Evolutionary conservation across 768 basidiomycete species (phyloP), one percentile per base, ranked within the genome.

Genomic region (Amylocystis lapponica): DNA sequence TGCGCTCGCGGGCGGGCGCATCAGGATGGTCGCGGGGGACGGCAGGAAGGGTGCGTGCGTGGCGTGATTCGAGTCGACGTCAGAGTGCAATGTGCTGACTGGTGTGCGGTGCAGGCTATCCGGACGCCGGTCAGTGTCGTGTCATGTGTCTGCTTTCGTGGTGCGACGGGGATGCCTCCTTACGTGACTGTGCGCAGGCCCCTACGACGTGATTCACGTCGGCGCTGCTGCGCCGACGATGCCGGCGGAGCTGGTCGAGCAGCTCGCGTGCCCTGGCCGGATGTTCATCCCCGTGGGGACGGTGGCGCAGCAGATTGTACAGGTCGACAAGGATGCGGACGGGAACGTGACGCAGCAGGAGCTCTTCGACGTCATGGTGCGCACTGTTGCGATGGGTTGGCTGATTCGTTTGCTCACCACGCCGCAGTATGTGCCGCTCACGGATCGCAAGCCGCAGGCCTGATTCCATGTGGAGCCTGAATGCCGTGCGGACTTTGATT

Each of bases 271-370:
- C 2, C 84, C 85, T 0, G 87, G 87, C 13, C 68, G 81, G 40
- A 91, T 97, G 85, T 94, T 97, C 66, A 89, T 97, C 40, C 94
- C 94, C 2, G 83, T 97, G 12, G 94, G 93, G 3, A 71, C 67
- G 1, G 54, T 62, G 12, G 51, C 51, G 12, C 81, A 86, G 46
- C 64, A 76, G 53, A 11, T 6, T 16, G 31, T 33, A 4, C 80
- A 87, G 48, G 67, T 95, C 12, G 89, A 94, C 56, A 96, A 95
- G 59, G 81, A 84, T 44, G 68, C 46, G 26, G 47, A 79, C 0
- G 94, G 93, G 0, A 69, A 69, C 4, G 73, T 96, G 2, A 78
- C 72, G 1, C 61, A 75, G 63, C 76, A 68, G 45, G 65, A 74
- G 42, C 65, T 95, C 2, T 91, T 96, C 71, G 84, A 75, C 19